phyloP scores from a whole-genome alignment of 1,284 basidiomycete species.

The Ceratorhiza oryzae-sativae region DNA sequence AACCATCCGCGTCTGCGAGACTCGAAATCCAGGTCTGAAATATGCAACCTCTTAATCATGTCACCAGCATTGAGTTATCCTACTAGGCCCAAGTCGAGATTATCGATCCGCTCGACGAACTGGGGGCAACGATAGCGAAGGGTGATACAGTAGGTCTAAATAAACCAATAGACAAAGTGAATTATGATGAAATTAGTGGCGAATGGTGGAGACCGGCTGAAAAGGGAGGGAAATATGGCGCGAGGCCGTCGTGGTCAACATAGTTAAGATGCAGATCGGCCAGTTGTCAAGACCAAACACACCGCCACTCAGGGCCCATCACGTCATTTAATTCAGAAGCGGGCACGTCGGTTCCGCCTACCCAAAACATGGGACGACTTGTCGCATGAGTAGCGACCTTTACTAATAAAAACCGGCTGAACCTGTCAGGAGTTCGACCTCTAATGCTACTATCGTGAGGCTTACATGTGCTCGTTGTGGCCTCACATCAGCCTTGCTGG shows the following conservation, averaged over 20 bases:
- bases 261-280: background rate
- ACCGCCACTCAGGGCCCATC: background rate
- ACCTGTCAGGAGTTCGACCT: background rate
- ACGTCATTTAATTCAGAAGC: slow-evolving; percentile 16
- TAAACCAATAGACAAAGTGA: too few relatives aligned
- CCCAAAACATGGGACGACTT: background rate
- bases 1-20: background rate
- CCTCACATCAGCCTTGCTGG: too few relatives aligned
- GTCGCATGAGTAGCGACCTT: background rate
- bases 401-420: background rate
- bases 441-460: background rate
- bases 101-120: too few relatives aligned
- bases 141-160: too few relatives aligned
- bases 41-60: background rate
- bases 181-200: too few relatives aligned
- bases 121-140: too few relatives aligned
- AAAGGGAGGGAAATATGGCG: background rate
- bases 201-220: too few relatives aligned
- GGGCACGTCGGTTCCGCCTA: background rate
- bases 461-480: background rate
- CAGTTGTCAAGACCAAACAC: background rate
- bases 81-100: too few relatives aligned
- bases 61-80: background rate
- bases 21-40: background rate
- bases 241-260: background rate